phyloP scores from a whole-genome alignment of 2,329 filamentous ascomycete species.

The Phaeoacremonium minimum region DNA sequence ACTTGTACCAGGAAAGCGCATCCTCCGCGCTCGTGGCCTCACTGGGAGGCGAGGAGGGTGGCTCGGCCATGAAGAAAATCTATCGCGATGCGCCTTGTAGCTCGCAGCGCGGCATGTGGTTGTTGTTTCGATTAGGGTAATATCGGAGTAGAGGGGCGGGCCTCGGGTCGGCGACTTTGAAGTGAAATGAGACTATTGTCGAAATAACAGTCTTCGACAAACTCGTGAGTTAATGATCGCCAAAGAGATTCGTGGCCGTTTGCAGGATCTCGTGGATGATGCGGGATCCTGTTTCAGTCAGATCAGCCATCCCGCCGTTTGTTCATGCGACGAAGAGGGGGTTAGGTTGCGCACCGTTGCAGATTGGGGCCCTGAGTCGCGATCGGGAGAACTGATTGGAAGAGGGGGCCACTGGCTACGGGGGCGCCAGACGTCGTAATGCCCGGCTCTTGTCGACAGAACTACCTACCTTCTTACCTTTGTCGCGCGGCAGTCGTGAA shows the following conservation, averaged over 20 bases:
- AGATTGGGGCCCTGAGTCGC: background rate
- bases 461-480: too few relatives aligned
- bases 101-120: slow-evolving; percentile 9
- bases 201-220: too few relatives aligned
- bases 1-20: slow-evolving; percentile 89
- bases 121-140: slow-evolving; percentile 2
- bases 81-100: slow-evolving; percentile 7
- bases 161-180: slow-evolving; percentile 1
- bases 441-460: too few relatives aligned
- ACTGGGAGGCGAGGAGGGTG: slow-evolving; percentile 58
- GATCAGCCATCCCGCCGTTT: slow-evolving; percentile 4
- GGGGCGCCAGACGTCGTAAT: slow-evolving; percentile 2
- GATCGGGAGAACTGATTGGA: slow-evolving; percentile 3
- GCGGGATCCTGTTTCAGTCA: slow-evolving; percentile 12
- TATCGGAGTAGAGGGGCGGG: slow-evolving; percentile 4
- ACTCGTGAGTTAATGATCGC: too few relatives aligned
- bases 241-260: too few relatives aligned
- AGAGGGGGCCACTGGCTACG: slow-evolving; percentile 2
- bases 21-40: slow-evolving; percentile 59
- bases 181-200: slow-evolving; percentile 8
- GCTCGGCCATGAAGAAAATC: slow-evolving; percentile 45
- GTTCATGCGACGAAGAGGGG: slow-evolving; percentile 8
- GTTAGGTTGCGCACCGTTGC: background rate
- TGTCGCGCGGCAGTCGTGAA: slow-evolving; percentile 4
- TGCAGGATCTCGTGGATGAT: too few relatives aligned